Conservation (phyloP, 352 stramenopile species). For the Blastocystis sp. region DNA sequence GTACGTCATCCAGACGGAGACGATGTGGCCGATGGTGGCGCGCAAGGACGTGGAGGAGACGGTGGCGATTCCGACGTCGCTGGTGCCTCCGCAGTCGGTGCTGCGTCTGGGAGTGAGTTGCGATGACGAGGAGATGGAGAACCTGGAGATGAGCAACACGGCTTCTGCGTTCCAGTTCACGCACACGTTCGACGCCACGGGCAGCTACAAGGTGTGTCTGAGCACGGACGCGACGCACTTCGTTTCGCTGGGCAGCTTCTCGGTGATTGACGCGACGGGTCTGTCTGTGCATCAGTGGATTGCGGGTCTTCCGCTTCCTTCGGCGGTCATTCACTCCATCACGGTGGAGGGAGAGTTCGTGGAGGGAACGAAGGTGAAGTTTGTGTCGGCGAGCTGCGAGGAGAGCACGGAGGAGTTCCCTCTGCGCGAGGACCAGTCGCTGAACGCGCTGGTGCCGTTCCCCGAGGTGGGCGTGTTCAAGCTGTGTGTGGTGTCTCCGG, state of each 20-base stretch:
- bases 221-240: neutral
- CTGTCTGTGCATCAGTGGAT: neutral
- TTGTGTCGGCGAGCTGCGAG: conserved; percentile 13
- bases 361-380: neutral
- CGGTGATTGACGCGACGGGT: neutral
- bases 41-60: neutral
- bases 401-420: neutral
- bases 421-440: neutral
- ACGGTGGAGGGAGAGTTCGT: neutral
- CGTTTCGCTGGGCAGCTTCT: neutral
- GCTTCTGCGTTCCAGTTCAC: neutral
- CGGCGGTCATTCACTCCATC: neutral
- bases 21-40: neutral
- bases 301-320: neutral
- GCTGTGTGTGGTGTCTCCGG: conserved; percentile 19
- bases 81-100: neutral
- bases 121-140: neutral
- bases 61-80: neutral
- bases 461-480: neutral
- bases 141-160: neutral
- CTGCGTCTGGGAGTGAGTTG: neutral
- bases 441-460: conserved; percentile 22
- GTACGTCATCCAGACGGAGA: conserved; percentile 12
- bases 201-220: neutral
- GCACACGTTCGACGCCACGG: neutral